phyloP scores from a whole-genome alignment of 1,284 basidiomycete genomes.

The Ustilago hordei region DNA sequence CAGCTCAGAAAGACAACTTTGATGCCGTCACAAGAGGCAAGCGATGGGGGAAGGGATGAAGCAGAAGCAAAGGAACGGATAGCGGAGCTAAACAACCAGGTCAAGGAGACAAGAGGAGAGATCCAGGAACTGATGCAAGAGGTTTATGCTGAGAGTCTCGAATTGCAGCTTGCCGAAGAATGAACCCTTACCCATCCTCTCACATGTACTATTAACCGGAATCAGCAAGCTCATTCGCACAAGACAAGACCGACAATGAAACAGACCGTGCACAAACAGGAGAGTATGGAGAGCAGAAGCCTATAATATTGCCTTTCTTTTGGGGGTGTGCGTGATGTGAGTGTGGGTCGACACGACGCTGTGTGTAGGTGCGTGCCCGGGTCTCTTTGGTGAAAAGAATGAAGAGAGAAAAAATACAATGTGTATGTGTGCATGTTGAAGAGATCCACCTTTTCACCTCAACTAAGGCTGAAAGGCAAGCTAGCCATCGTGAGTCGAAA shows the following conservation, averaged over 20 bases:
- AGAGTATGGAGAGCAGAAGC: constrained; percentile 22
- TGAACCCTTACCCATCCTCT: neutral
- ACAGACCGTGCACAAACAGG: constrained; percentile 5
- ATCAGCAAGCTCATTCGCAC: neutral
- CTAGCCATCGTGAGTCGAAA: constrained; percentile 13
- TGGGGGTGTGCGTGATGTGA: constrained; percentile 12
- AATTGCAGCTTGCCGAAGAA: constrained; percentile 29
- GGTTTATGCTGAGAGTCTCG: constrained; percentile 47
- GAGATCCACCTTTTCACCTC: neutral
- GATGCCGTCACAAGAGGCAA: constrained; percentile 4
- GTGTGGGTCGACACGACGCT: constrained; percentile 14
- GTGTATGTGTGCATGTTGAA: constrained; percentile 20
- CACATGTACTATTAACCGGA: neutral
- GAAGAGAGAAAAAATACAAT: constrained; percentile 26
- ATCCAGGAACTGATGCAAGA: constrained; percentile 51
- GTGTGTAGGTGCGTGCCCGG: constrained; percentile 2
- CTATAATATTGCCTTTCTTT: constrained; percentile 47
- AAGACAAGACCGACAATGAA: neutral
- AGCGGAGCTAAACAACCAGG: constrained; percentile 13
- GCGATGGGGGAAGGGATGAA: neutral
- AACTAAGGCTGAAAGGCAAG: constrained; percentile 36
- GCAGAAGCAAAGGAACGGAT: constrained; percentile 10
- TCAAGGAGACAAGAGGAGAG: constrained; percentile 22
- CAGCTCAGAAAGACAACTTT: constrained; percentile 31
- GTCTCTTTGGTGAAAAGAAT: constrained; percentile 24